Evolutionary conservation across 2,329 filamentous ascomycete genomes (phyloP).

Genomic region (Alternaria arbusti): DNA sequence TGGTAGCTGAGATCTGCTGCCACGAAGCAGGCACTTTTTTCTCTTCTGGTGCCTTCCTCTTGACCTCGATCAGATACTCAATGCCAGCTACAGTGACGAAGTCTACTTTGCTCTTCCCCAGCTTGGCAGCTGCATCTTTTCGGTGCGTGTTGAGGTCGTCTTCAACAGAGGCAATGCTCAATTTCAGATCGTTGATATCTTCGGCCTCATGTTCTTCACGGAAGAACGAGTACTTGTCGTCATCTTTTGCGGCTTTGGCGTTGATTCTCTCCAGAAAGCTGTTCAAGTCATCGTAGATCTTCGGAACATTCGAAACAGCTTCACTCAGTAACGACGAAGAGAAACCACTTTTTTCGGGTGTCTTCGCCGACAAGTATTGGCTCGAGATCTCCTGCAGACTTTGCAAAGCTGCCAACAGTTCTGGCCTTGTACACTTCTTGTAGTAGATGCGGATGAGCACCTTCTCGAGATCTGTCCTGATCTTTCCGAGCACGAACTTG

Average conservation of each 20-base stretch:
- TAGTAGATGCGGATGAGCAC: conserved; percentile 96
- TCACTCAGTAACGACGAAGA: conserved; percentile 70
- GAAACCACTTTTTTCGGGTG: conserved; percentile 73
- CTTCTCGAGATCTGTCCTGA: conserved; percentile 85
- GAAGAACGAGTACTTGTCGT: conserved; percentile 96
- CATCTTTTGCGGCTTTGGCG: conserved; percentile 76
- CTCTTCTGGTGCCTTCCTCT: conserved; percentile 71
- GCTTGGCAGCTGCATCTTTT: conserved; percentile 69
- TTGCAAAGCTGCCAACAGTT: conserved; percentile 84
- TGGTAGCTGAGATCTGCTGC: conserved; percentile 94
- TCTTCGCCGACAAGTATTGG: conserved; percentile 74
- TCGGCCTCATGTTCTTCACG: conserved; percentile 86
- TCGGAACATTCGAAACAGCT: conserved; percentile 76
- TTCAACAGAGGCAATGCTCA: conserved; percentile 93
- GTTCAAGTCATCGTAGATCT: conserved; percentile 74
- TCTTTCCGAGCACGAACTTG: conserved; percentile 71
- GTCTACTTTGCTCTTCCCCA: conserved; percentile 73
- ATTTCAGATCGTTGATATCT: conserved; percentile 84
- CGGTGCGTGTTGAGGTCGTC: conserved; percentile 84
- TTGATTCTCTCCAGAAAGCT: conserved; percentile 86
- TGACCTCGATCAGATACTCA: conserved; percentile 92
- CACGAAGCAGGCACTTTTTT: conserved; percentile 92
- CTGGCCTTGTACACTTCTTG: conserved; percentile 88
- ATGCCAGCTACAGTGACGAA: conserved; percentile 89
- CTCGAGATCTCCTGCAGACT: conserved; percentile 80